Percentiles rank a stretch among this genome's conserved stretches.
Evolutionary conservation across 208 protist species (phyloP).

Genomic region (Crithidia brevicula): DNA sequence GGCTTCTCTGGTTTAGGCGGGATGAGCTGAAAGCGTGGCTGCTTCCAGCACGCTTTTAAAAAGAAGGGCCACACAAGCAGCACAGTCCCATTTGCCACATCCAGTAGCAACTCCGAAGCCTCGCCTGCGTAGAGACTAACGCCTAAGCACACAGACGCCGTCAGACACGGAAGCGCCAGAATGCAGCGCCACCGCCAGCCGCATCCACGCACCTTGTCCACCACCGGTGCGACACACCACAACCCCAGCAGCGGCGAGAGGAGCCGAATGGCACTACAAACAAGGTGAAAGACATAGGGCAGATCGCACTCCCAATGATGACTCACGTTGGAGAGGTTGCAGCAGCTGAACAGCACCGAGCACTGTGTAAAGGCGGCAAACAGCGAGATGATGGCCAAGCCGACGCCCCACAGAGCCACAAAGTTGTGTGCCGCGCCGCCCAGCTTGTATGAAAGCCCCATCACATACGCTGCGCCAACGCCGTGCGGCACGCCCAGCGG

Average conservation of each 20-base stretch:
- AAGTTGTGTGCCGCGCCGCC: conserved; percentile 62
- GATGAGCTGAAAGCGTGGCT: conserved; percentile 31
- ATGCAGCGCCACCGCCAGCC: conserved; percentile 45
- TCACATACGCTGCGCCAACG: conserved; percentile 30
- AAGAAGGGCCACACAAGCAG: conserved; percentile 34
- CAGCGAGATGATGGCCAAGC: conserved; percentile 63
- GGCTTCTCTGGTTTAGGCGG: conserved; percentile 21
- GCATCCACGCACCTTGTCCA: conserved; percentile 46
- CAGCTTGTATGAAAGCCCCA: conserved; percentile 54
- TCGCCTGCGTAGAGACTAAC: conserved; percentile 19
- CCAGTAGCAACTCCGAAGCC: conserved; percentile 25
- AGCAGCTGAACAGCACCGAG: conserved; percentile 58
- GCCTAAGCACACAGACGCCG: conserved; percentile 25
- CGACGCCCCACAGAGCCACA: conserved; percentile 73
- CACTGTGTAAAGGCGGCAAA: conserved; percentile 54
- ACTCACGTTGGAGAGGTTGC: conserved; percentile 39
- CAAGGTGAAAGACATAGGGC: conserved; percentile 72
- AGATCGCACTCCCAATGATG: conserved; percentile 66
- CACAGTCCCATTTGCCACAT: conserved; percentile 22
- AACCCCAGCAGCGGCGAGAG: conserved; percentile 58
- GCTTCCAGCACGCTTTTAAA: conserved; percentile 39
- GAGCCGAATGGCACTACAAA: conserved; percentile 55
- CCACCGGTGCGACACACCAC: conserved; percentile 60
- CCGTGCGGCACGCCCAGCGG: conserved; percentile 40
- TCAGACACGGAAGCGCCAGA: conserved; percentile 39